Conservation (phyloP, 768 basidiomycete species). For the Lactarius trivialis region DNA sequence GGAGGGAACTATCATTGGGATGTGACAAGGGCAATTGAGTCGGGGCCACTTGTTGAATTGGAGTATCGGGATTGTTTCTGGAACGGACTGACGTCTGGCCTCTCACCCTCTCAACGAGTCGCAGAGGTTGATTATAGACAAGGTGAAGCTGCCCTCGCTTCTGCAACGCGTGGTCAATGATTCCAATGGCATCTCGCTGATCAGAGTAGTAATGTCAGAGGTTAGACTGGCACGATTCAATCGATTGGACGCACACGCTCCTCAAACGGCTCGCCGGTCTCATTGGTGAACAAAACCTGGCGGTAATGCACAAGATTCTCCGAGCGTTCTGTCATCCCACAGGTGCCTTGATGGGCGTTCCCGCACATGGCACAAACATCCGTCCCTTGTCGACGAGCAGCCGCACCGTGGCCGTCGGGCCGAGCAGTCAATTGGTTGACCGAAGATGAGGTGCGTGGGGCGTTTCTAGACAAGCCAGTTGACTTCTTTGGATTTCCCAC, state of each 20-base stretch:
- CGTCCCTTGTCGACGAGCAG: conserved; percentile 15
- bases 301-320: conserved; percentile 66
- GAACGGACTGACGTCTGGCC: conserved; percentile 12
- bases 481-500: not conserved
- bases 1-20: not conserved
- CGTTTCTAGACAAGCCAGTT: not conserved
- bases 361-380: conserved; percentile 59
- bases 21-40: not conserved
- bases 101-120: conserved; percentile 37
- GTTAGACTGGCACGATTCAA: conserved; percentile 1
- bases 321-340: conserved; percentile 59
- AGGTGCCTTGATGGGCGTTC: conserved; percentile 34
- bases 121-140: conserved; percentile 58
- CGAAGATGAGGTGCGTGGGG: not conserved
- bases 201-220: conserved; percentile 11
- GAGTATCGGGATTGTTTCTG: not conserved
- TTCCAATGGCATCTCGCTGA: conserved; percentile 57
- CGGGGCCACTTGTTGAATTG: not conserved
- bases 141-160: conserved; percentile 49
- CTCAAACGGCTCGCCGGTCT: conserved; percentile 61
- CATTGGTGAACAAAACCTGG: conserved; percentile 54
- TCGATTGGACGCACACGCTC: conserved; percentile 42
- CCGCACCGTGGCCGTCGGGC: not conserved
- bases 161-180: conserved; percentile 61
- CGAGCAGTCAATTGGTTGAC: not conserved